Base-by-base conservation (phyloP, 257 asterid genomes). In the Nicotiana benthamiana region DNA sequence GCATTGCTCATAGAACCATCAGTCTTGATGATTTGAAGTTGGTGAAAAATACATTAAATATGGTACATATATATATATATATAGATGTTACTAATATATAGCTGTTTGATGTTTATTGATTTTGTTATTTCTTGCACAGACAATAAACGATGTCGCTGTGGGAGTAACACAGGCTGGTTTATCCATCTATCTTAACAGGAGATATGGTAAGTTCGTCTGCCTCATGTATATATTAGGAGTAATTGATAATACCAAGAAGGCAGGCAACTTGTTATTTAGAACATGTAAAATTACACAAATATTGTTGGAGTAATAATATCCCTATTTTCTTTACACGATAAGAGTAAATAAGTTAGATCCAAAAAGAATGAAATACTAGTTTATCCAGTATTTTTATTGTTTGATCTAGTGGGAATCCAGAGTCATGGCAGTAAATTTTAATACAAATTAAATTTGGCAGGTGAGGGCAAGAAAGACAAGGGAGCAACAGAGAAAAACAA, bases 161-260 rank as follows among this genome's bases (percentile, higher is more conserved):
- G 90, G 87, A 51, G 79, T 87, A 34, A 83, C 83, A 52, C 88
- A 87, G 57, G 88, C 87, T 65, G 90, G 84, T 32, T 79, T 87
- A 52, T 87, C 88, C 65, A 80, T 76, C 9, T 87, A 85, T 75
- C 90, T 87, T 48, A 87, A 83, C 15, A 75, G 87, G 78, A 84
- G 87, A 85, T 85, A 80, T 67, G 88, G 90, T 85, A 67, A 78
- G 80, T 57, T 56, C 36, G 6, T 22, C 1, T n/a, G 5, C 16
- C 30, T 20, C n/a, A 48, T 12, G 54, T 12, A 51, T 51, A 13
- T 13, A 51, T 51, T 51, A 51, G 56, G 18, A 51, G 9, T 36
- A 36, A 6, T 36, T 36, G 46, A 6, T 36, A 36, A 36, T 36
- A 36, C 6, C 46, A 36, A 36, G 46, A 36, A 51, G 56, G 17